Evolutionary conservation across 208 protist species (phyloP), one percentile per base, ranked within the genome.

Genomic region (Acanthamoeba royreba): DNA sequence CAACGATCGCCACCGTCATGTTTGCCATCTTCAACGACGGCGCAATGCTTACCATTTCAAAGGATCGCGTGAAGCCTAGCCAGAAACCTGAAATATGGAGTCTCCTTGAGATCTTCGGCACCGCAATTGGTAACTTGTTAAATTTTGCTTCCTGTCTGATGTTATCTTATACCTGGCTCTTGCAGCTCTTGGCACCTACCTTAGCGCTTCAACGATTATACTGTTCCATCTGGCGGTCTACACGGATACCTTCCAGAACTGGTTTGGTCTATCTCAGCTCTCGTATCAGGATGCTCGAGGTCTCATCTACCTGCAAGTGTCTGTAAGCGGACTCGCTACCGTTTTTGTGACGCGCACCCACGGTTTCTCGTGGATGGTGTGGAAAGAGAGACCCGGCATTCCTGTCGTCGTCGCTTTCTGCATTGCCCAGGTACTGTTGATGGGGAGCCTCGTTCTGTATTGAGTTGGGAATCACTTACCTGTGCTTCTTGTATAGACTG

Each of bases 11-110:
- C 38, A 95, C 91, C 8, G 95, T 95, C 42, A 93, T 97, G 43
- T 85, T 97, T 38, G 96, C 96, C 22, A 94, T 97, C 46, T 79
- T 96, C 28, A 97, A 97, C 88, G 96, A 97, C 77, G 96, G 96
- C 66, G 95, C 96, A 8, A 96, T 97, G 81, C 43, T 97, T 1
- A 96, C 96, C 0, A 95, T 97, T 46, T 58, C 94, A 45, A 97
- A 97, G 81, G 96, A 97, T 79, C 38, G 93, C n/a, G 96, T 97
- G 3, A 94, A 83, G n/a, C 93, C 96, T 13, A 88, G 55, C 55
- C 40, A 45, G 2, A 91, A 93, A 35, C 96, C 96, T 0, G 95
- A 97, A 49, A 43, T 49, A 22, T 97, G 96, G 96, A 91, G 92
- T 66, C 61, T 97, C 17, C 15, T 52, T 0, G 79, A 94, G 49